Percentiles rank a stretch among this genome's conserved stretches.
phyloP scores from a whole-genome alignment of 1,284 basidiomycete genomes.

The Athelia sp. region DNA sequence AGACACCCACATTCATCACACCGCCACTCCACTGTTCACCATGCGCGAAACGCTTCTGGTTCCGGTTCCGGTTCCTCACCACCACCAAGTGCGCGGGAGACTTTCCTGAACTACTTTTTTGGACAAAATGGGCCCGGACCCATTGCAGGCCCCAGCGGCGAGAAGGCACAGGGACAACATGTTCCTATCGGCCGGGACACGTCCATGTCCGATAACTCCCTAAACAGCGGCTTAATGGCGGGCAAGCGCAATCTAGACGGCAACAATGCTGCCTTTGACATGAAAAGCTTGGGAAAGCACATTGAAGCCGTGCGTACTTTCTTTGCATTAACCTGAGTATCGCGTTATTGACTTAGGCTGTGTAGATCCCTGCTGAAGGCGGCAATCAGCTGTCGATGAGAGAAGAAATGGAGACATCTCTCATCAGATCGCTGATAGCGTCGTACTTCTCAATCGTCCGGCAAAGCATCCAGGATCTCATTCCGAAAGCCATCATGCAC shows the following conservation, averaged over 20 bases:
- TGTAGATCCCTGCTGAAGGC: slow-evolving; percentile 56
- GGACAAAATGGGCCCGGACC: slow-evolving; percentile 77
- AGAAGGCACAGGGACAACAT: slow-evolving; percentile 22
- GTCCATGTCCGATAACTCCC: slow-evolving; percentile 42
- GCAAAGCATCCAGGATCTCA: slow-evolving; percentile 94
- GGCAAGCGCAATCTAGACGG: slow-evolving; percentile 67
- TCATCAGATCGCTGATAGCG: slow-evolving; percentile 92
- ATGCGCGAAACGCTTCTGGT: slow-evolving; percentile 12
- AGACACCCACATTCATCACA: slow-evolving; percentile 22
- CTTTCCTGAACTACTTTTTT: slow-evolving; percentile 95
- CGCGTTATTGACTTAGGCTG: slow-evolving; percentile 10
- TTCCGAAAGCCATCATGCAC: slow-evolving; percentile 97
- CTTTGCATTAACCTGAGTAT: slow-evolving; percentile 6
- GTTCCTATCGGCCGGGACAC: slow-evolving; percentile 57
- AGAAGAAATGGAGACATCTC: slow-evolving; percentile 94
- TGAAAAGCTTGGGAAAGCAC: slow-evolving; percentile 98
- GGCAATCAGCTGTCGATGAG: slow-evolving; percentile 59
- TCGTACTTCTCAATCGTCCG: slow-evolving; percentile 97
- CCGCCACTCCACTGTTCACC: slow-evolving; percentile 25
- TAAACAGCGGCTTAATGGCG: slow-evolving; percentile 57
- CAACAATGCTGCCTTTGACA: slow-evolving; percentile 88
- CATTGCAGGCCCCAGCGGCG: slow-evolving; percentile 45
- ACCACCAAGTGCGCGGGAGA: slow-evolving; percentile 68
- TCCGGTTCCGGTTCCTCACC: slow-evolving; percentile 26
- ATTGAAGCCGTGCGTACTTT: slow-evolving; percentile 76